Percentiles rank a stretch among this genome's conserved stretches.
These are phyloP conservation scores for Colletotrichum lini DNA, from an alignment of 2,329 filamentous ascomycete genomes.

Conservation along the genomic window DNA sequence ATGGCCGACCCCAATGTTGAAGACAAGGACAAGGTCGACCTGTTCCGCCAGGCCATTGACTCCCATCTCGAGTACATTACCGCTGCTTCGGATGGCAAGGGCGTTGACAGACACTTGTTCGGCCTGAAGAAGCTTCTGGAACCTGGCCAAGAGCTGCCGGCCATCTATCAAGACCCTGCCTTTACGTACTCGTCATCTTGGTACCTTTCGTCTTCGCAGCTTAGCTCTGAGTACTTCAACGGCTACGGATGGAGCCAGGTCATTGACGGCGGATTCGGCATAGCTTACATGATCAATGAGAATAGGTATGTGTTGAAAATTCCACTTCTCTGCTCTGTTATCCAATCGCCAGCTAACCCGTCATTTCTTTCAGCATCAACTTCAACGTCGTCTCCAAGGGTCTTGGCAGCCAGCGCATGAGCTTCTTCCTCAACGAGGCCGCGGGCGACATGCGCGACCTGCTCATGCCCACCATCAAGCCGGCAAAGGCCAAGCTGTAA, in stretches of 20 bases:
- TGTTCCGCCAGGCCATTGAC: slow-evolving; percentile 86
- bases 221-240: slow-evolving; percentile 98
- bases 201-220: slow-evolving; percentile 90
- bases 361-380: slow-evolving; percentile 76
- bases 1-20: slow-evolving; percentile 80
- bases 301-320: slow-evolving; percentile 75
- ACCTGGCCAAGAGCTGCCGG: slow-evolving; percentile 84
- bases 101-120: slow-evolving; percentile 97
- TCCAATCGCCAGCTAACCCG: slow-evolving; percentile 31
- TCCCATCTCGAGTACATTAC: slow-evolving; percentile 92
- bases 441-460: slow-evolving; percentile 91
- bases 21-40: slow-evolving; percentile 75
- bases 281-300: slow-evolving; percentile 99
- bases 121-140: slow-evolving; percentile 92
- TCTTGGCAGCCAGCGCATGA: slow-evolving; percentile 92
- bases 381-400: slow-evolving; percentile 98
- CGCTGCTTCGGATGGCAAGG: slow-evolving; percentile 91
- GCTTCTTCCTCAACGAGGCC: slow-evolving; percentile 94
- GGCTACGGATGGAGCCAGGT: slow-evolving; percentile 99
- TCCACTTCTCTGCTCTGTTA: background rate
- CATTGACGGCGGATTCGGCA: slow-evolving; percentile 94
- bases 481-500: slow-evolving; percentile 90
- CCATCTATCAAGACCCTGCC: slow-evolving; percentile 89
- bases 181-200: slow-evolving; percentile 88
- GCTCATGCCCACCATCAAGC: slow-evolving; percentile 83